Conservation (phyloP, 2,329 filamentous ascomycete genomes). For the Trichoderma atrobrunneum region DNA sequence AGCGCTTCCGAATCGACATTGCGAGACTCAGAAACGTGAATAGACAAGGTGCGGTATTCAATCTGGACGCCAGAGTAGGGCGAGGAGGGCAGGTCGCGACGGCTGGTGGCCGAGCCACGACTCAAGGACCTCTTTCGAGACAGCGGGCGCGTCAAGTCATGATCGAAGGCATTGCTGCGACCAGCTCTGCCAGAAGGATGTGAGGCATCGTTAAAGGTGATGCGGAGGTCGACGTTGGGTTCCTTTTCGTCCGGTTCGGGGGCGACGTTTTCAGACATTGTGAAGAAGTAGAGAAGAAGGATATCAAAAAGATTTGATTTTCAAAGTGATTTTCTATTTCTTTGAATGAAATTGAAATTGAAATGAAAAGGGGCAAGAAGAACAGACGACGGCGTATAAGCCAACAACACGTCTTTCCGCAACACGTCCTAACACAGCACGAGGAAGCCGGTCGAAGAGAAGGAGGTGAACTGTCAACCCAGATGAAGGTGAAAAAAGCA, state of each 20-base stretch:
- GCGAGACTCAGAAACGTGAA: conserved; percentile 39
- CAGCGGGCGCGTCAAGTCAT: conserved; percentile 22
- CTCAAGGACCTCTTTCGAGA: conserved; percentile 27
- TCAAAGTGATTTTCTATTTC: not conserved
- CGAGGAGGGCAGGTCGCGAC: conserved; percentile 30
- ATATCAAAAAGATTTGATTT: not conserved
- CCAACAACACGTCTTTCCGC: not conserved
- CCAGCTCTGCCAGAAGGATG: conserved; percentile 21
- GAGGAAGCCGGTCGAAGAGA: not conserved
- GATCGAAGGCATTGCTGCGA: conserved; percentile 21
- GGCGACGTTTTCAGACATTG: conserved; percentile 24
- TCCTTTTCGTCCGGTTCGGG: conserved; percentile 25
- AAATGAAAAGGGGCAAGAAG: not conserved
- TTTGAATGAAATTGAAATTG: not conserved
- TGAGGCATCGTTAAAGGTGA: conserved; percentile 27
- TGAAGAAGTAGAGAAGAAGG: not conserved
- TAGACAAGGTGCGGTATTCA: conserved; percentile 41
- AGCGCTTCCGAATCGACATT: conserved; percentile 26
- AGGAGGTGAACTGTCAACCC: not conserved
- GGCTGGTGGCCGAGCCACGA: conserved; percentile 20
- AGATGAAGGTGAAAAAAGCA: not conserved
- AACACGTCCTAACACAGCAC: not conserved
- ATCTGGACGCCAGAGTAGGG: conserved; percentile 39
- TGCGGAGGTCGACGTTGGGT: conserved; percentile 26
- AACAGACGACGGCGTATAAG: not conserved